These are phyloP conservation scores for Talaromyces albobiverticillius DNA, from an alignment of 2,329 filamentous ascomycete species.

Conservation along the genomic window DNA sequence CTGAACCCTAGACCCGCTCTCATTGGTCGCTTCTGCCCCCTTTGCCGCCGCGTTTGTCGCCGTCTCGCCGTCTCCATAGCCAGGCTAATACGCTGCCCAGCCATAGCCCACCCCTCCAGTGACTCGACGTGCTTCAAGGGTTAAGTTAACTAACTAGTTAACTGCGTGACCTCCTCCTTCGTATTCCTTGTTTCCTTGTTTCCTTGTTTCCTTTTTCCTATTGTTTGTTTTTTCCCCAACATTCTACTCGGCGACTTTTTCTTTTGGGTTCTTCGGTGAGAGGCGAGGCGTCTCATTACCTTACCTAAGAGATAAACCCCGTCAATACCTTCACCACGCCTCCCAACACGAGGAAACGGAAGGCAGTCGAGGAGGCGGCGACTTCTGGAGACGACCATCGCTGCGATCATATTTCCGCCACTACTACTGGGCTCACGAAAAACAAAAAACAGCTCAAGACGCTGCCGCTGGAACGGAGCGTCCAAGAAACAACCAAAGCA, in stretches of 20 bases:
- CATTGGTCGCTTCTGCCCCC: neutral
- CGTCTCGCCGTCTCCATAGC: neutral
- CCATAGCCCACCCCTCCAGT: too few relatives aligned
- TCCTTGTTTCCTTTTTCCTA: too few relatives aligned
- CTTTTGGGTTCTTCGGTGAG: neutral
- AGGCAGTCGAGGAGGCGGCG: conserved; percentile 48
- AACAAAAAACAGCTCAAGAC: conserved; percentile 21
- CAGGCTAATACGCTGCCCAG: too few relatives aligned
- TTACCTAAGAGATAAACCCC: neutral
- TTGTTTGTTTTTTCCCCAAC: neutral
- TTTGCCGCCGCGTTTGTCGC: neutral
- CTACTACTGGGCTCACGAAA: conserved; percentile 16
- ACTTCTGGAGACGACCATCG: conserved; percentile 21
- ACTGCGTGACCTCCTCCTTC: too few relatives aligned
- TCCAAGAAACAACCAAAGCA: conserved; percentile 6
- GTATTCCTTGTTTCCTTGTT: too few relatives aligned
- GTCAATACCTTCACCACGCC: conserved; percentile 47
- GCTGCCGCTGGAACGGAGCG: conserved; percentile 22
- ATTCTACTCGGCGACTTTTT: neutral
- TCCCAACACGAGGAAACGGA: conserved; percentile 52
- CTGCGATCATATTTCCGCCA: conserved; percentile 29
- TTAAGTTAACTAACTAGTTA: too few relatives aligned
- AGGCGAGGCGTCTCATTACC: neutral
- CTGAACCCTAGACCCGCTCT: neutral
- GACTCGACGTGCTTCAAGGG: too few relatives aligned